Evolutionary conservation across 1,284 basidiomycete species (phyloP), one percentile per base, ranked within the genome.

Genomic region (Marasmius tenuissimus): DNA sequence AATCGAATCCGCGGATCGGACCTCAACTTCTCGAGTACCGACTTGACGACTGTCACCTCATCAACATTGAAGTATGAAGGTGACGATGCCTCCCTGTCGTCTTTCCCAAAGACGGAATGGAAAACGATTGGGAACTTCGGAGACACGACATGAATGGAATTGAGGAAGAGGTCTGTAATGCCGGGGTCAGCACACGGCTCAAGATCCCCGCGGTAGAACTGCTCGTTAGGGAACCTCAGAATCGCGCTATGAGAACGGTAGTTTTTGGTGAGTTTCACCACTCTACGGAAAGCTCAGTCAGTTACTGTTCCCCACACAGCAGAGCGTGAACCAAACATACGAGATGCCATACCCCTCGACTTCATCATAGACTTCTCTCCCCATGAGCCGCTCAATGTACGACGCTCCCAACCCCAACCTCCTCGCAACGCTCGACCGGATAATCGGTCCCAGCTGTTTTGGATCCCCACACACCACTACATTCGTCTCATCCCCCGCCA

Each of bases 61-160:
- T 81, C 78, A 40, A 83, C 76, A 61, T 89, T 89, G 74, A 88
- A 88, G 73, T 85, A 89, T 0, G 87, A 89, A 0, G 86, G 87
- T 0, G 86, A 88, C 0, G 78, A 80, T 3, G 79, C 80, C 68
- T 89, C 86, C 4, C 85, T 80, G 40, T 81, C 76, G 64, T 89
- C 87, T 61, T 83, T 81, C n/a, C 87, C 87, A 38, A 75, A 66
- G 16, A 88, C 76, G 3, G 78, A 78, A 66, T 88, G 85, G 71
- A 89, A 86, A 1, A 89, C 72, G 18, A 88, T 69, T 0, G 86
- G 86, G 73, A 87, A 88, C 6, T 74, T 71, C 51, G 73, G 75
- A 48, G 72, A 80, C 1, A 78, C 79, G 16, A 88, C 70, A 20
- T 76, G 74, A 6, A 76, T 69, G 33, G 73, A 78, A 18, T 74